Evolutionary conservation across 106 monocot genomes (phyloP), one percentile per base, ranked within the genome.

Genomic region (Dioscorea dumetorum): DNA sequence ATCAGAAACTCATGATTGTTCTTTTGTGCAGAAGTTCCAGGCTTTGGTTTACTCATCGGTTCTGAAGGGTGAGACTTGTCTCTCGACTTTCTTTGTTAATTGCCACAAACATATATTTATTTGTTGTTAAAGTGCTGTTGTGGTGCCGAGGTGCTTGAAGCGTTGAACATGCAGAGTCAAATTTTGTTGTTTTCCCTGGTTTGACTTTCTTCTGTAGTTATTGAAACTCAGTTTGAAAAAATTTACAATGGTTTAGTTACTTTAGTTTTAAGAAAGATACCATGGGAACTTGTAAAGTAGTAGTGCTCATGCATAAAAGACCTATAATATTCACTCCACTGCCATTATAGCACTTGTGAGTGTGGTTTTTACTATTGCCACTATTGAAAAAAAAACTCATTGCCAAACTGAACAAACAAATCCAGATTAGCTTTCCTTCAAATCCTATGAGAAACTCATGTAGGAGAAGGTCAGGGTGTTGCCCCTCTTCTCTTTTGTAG

Each of bases 21-120:
- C 51, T 75, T 51, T 23, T 28, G 18, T 76, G 66, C 88, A 92
- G 91, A 92, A 81, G 76, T 71, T 68, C 59, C 61, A 59, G 73
- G 77, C 82, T 41, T 67, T 73, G 60, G 19, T 80, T 23, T 88
- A 92, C 59, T 88, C 82, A 23, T 50, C 80, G 73, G 70, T 73
- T 63, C 64, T 85, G 70, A 72, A 79, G 78, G 79, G 91, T 87
- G 70, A 73, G 66, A 21, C 10, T 62, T 51, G 51, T 60, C 41
- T n/a, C 33, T 59, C 19, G 49, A n/a, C 33, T 49, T 70, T 18
- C 54, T 13, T 19, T 0, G 2, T 15, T 54, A 16, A 54, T 12
- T 54, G 54, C 15, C 13, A 19, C 18, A 19, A 18, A 14, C 19
- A 19, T 54, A 54, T 54, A 19, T 18, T 54, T 15, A 54, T 54